Evolutionary conservation across 2,329 filamentous ascomycete genomes (phyloP).

Genomic region (Colletotrichum liaoningense): DNA sequence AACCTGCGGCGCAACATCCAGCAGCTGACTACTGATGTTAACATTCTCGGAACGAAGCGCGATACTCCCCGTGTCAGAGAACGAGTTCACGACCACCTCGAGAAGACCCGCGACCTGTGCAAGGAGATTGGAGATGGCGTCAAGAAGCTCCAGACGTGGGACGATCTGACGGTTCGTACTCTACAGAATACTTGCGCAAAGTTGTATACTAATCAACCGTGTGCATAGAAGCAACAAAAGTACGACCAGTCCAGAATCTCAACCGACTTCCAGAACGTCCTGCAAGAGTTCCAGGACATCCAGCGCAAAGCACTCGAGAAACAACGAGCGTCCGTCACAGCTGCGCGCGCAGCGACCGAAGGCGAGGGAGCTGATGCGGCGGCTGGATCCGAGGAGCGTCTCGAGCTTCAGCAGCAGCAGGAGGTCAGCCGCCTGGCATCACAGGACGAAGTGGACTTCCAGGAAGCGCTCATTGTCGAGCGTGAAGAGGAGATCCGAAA

Average conservation of each 20-base stretch:
- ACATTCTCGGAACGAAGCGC: constrained; percentile 86
- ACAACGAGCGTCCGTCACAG: constrained; percentile 85
- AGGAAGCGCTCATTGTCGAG: constrained; percentile 94
- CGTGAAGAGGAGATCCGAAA: constrained; percentile 97
- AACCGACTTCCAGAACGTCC: constrained; percentile 88
- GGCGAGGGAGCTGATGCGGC: constrained; percentile 45
- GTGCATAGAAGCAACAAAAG: constrained; percentile 84
- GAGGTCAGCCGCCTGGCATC: constrained; percentile 85
- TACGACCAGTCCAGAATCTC: constrained; percentile 97
- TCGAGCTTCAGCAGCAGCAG: constrained; percentile 72
- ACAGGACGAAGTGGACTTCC: constrained; percentile 97
- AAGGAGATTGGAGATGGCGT: constrained; percentile 93
- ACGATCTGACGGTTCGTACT: constrained; percentile 77
- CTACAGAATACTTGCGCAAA: not conserved
- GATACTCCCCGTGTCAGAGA: constrained; percentile 93
- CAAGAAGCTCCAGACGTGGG: constrained; percentile 91
- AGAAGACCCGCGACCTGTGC: constrained; percentile 88
- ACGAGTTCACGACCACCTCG: constrained; percentile 86
- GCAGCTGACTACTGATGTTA: constrained; percentile 85
- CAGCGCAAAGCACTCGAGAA: constrained; percentile 93
- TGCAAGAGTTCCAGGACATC: constrained; percentile 92
- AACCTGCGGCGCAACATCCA: constrained; percentile 89
- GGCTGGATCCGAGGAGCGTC: constrained; percentile 44
- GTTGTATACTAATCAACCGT: not conserved
- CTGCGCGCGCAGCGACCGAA: constrained; percentile 84